phyloP scores from a whole-genome alignment of 352 stramenopile genomes.

The Globisporangium okanoganense region DNA sequence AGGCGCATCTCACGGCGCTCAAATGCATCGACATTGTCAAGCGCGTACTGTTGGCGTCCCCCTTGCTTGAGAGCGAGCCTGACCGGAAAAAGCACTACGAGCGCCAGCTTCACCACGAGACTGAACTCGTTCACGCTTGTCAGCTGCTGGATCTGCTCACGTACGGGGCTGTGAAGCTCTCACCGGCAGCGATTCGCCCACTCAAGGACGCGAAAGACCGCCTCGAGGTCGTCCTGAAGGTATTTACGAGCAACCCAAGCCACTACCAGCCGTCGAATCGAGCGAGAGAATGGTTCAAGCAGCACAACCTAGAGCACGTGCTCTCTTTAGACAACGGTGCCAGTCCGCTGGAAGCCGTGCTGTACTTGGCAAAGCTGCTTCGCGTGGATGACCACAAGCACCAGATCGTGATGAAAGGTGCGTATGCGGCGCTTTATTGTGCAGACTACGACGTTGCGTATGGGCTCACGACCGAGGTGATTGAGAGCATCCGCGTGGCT shows the following conservation, averaged over 20 bases:
- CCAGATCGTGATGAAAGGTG: slow-evolving; percentile 57
- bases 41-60: slow-evolving; percentile 33
- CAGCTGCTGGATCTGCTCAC: slow-evolving; percentile 56
- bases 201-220: slow-evolving; percentile 18
- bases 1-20: slow-evolving; percentile 25
- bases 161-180: slow-evolving; percentile 48
- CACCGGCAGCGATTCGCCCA: slow-evolving; percentile 23
- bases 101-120: slow-evolving; percentile 25
- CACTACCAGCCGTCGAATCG: slow-evolving; percentile 51
- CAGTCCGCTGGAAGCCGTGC: slow-evolving; percentile 35
- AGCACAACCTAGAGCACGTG: slow-evolving; percentile 16
- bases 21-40: slow-evolving; percentile 31
- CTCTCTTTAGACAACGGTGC: background rate
- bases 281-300: slow-evolving; percentile 39
- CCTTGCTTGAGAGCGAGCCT: slow-evolving; percentile 25
- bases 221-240: slow-evolving; percentile 39
- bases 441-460: slow-evolving; percentile 61
- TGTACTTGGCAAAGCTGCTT: slow-evolving; percentile 50
- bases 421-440: slow-evolving; percentile 65
- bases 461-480: slow-evolving; percentile 38
- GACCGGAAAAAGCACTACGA: slow-evolving; percentile 24
- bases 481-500: slow-evolving; percentile 19
- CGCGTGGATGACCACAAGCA: slow-evolving; percentile 33
- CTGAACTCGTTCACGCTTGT: slow-evolving; percentile 33
- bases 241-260: slow-evolving; percentile 62